These are phyloP conservation scores for Musa acuminata DNA, from an alignment of 176 grass and related monocot genomes.

Conservation along the genomic window DNA sequence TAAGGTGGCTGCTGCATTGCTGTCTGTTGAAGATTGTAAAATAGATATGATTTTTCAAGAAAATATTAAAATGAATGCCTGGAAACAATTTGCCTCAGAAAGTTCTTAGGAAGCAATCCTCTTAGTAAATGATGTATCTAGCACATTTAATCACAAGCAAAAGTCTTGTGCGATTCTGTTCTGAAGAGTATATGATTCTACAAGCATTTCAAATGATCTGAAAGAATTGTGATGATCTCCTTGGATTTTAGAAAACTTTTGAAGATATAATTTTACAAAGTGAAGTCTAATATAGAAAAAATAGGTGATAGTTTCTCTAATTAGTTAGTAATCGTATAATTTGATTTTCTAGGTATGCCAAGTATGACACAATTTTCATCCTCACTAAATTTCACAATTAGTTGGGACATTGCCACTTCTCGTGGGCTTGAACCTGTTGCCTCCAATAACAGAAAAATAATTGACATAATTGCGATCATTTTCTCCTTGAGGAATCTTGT, in stretches of 20 bases:
- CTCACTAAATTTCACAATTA: too few species aligned
- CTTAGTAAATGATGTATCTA: background rate
- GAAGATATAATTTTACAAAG: background rate
- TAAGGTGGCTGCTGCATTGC: too few species aligned
- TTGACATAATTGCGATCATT: background rate
- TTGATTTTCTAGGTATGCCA: background rate
- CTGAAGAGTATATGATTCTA: too few species aligned
- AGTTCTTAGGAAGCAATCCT: background rate
- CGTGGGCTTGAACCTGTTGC: too few species aligned
- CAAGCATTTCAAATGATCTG: background rate
- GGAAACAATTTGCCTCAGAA: too few species aligned
- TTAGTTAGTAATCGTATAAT: background rate
- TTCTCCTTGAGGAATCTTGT: background rate
- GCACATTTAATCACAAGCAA: background rate
- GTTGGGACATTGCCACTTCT: too few species aligned
- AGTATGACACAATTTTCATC: background rate
- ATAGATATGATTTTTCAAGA: too few species aligned
- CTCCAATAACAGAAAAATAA: background rate
- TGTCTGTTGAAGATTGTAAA: too few species aligned
- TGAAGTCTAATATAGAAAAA: background rate
- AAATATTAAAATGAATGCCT: too few species aligned
- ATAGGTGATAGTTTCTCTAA: background rate
- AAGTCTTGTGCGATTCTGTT: background rate
- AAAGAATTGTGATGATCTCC: background rate
- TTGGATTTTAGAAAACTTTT: background rate